Evolutionary conservation across 306 rosid genomes (phyloP).

Genomic region (Clitoria ternatea): DNA sequence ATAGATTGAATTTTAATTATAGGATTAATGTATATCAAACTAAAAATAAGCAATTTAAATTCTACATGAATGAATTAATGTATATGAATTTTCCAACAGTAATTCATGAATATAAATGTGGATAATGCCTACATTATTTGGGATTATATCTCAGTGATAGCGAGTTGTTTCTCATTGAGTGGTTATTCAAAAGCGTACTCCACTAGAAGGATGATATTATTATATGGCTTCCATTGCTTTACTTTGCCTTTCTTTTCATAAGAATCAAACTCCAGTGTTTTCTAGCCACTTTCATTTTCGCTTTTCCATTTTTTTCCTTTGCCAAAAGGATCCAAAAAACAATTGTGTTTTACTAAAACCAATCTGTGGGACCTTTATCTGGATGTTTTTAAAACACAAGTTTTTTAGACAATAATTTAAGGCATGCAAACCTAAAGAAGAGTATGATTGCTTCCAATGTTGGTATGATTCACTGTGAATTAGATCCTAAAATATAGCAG

Average conservation of each 20-base stretch:
- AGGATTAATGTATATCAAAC: too few relatives aligned
- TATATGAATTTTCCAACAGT: too few relatives aligned
- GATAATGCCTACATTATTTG: too few relatives aligned
- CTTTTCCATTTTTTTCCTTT: not conserved
- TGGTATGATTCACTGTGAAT: not conserved
- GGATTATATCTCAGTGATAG: too few relatives aligned
- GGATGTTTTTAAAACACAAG: not conserved
- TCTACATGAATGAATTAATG: too few relatives aligned
- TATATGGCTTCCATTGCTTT: slow-evolving; percentile 11
- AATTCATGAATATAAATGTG: too few relatives aligned
- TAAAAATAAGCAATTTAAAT: too few relatives aligned
- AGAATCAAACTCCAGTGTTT: not conserved
- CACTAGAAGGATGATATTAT: not conserved
- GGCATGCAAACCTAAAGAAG: not conserved
- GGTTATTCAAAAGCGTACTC: not conserved
- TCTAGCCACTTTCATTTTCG: slow-evolving; percentile 9
- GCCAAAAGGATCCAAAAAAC: not conserved
- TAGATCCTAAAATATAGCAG: too few relatives aligned
- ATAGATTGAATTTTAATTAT: too few relatives aligned
- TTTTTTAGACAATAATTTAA: not conserved
- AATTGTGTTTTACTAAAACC: not conserved
- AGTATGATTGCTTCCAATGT: not conserved
- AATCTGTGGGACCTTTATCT: not conserved
- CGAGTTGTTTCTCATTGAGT: too few relatives aligned
- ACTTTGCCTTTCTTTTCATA: not conserved